These are phyloP conservation scores for Lactifluus subvellereus DNA, from an alignment of 768 basidiomycete species.

Conservation along the genomic window DNA sequence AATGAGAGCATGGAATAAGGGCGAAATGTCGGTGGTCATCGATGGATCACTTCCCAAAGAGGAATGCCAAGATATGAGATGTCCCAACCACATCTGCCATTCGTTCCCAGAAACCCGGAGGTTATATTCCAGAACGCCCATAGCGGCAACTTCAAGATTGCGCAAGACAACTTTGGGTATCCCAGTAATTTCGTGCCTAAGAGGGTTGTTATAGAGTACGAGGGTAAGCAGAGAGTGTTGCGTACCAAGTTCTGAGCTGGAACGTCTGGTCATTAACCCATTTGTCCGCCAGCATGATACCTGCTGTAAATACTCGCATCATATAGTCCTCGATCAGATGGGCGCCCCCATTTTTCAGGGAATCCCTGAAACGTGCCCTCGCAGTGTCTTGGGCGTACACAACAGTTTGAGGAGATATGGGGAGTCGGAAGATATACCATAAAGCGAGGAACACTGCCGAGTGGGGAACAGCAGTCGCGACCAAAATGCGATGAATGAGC, in stretches of 20 bases:
- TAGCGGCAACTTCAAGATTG: constrained; percentile 19
- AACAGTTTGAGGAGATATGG: constrained; percentile 19
- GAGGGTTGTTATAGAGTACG: not conserved
- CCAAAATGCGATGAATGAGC: constrained; percentile 18
- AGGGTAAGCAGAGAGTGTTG: not conserved
- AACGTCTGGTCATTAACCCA: constrained; percentile 32
- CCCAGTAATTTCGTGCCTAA: constrained; percentile 21
- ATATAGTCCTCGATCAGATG: constrained; percentile 32
- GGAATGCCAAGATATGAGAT: constrained; percentile 22
- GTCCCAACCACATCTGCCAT: constrained; percentile 23
- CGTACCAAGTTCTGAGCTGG: constrained; percentile 32
- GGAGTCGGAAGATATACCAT: constrained; percentile 33
- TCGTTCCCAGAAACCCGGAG: constrained; percentile 19
- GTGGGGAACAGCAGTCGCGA: constrained; percentile 20
- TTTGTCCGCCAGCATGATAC: constrained; percentile 35
- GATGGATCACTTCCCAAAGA: constrained; percentile 16
- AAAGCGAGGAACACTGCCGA: constrained; percentile 23
- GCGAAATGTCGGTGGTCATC: constrained; percentile 8
- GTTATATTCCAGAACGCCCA: constrained; percentile 22
- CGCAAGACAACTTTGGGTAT: constrained; percentile 16
- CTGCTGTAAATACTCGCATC: constrained; percentile 33
- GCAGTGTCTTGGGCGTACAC: constrained; percentile 16
- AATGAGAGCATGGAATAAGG: constrained; percentile 18
- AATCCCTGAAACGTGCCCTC: constrained; percentile 30
- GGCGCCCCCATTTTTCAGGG: constrained; percentile 30